Conservation (phyloP, 2,329 filamentous ascomycete species). For the Ascochyta lentis region DNA sequence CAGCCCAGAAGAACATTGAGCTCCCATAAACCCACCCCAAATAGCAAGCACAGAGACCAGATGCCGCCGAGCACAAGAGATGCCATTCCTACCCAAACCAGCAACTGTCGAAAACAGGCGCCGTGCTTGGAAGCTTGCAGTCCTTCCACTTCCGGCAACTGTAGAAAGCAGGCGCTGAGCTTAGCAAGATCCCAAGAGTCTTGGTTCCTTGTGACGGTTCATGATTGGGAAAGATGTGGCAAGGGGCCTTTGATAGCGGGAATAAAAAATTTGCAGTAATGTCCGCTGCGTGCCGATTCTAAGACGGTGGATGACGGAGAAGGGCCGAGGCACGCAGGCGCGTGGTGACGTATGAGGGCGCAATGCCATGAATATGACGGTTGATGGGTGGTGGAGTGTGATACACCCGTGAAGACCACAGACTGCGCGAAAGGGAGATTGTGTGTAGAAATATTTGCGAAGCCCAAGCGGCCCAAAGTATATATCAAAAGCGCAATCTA, state of each 20-base stretch:
- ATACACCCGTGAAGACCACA: too few species aligned
- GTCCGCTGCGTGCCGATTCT: background rate
- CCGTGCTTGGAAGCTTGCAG: background rate
- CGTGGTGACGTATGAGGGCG: constrained; percentile 5
- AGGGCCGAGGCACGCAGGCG: constrained; percentile 5
- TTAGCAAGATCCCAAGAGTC: constrained; percentile 11
- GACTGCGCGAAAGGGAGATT: background rate
- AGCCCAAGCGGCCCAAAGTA: background rate
- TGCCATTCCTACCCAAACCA: too few species aligned
- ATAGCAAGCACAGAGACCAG: constrained; percentile 1
- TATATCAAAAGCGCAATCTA: background rate
- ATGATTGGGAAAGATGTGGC: background rate
- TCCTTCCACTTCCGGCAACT: background rate
- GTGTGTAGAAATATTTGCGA: background rate
- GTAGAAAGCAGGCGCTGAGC: constrained; percentile 16
- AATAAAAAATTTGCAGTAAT: background rate
- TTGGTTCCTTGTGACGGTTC: constrained; percentile 4
- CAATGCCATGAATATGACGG: background rate
- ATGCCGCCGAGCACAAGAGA: too few species aligned
- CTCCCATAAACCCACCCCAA: background rate
- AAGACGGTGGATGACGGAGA: background rate
- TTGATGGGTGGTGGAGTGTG: too few species aligned
- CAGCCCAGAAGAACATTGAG: too few species aligned
- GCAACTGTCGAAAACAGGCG: constrained; percentile 4
- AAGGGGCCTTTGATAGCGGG: background rate